Base-by-base conservation (phyloP, 169 alveolate genomes). In the Cryptosporidium parvum region DNA sequence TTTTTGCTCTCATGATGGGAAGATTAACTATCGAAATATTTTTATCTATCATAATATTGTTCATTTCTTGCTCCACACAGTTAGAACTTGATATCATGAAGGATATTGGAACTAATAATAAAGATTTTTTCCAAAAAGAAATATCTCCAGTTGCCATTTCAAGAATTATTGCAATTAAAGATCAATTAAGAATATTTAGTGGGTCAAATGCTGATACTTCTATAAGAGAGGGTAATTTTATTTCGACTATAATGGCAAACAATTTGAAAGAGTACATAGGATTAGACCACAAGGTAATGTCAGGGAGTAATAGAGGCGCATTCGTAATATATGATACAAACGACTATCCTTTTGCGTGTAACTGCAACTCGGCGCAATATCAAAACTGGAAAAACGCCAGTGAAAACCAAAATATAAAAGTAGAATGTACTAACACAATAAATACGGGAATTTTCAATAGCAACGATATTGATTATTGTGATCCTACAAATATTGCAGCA, bases 401-500 rank as follows among this genome's bases (percentile, higher is more conserved):
- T 1, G 29, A 39, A 0, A 14, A 80, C 21, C 51, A 75, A 16
- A 80, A 18, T 26, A 21, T 21, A 18, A 80, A 59, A 45, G 89
- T 80, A 21, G 69, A 62, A 59, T 80, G 89, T 62, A 31, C 89
- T 14, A 80, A 80, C 33, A 62, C 69, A 37, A 80, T 80, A 2
- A 80, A 65, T 35, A 80, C 75, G 12, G 59, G 80, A 16, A 80
- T 80, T 2, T 80, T 80, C 48, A 80, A 80, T 39, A 35, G 75
- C 16, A 45, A 39, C 26, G 89, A 80, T 62, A 56, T 80, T 12
- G 67, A 59, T 21, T 80, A 80, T 51, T 80, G 89, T 37, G 89
- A 80, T 80, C 89, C 89, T 26, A 62, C 89, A 10, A 80, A 80
- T 59, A 62, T 80, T 62, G 89, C 89, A 9, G 89, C 89, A 62